Evolutionary conservation across 2,329 filamentous ascomycete species (phyloP).

Genomic region (Hyphodiscus sp.): DNA sequence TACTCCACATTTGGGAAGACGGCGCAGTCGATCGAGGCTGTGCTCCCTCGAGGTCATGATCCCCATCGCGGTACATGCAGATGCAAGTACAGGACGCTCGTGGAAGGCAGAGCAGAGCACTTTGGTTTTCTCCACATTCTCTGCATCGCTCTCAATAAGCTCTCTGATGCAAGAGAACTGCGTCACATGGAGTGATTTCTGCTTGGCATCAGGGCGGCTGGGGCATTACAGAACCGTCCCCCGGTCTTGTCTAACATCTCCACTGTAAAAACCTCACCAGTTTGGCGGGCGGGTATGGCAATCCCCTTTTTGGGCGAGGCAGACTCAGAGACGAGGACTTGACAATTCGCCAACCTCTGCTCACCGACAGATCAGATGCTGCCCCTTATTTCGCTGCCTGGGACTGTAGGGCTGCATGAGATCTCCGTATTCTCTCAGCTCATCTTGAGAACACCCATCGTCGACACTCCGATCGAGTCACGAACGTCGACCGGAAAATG

Average conservation of each 20-base stretch:
- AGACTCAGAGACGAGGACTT: neutral
- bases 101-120: neutral
- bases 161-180: neutral
- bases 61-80: neutral
- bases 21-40: neutral
- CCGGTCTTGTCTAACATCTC: neutral
- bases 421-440: neutral
- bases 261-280: neutral
- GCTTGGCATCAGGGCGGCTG: neutral
- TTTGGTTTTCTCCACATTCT: neutral
- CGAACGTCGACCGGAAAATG: neutral
- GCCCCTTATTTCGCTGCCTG: conserved; percentile 11
- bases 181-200: neutral
- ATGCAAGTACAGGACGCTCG: neutral
- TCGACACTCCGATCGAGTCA: neutral
- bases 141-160: neutral
- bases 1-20: neutral
- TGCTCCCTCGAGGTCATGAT: neutral
- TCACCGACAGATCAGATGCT: neutral
- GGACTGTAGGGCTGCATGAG: conserved; percentile 1
- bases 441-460: neutral
- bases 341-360: neutral
- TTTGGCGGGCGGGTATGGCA: neutral
- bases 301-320: neutral
- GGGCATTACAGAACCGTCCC: neutral